A percentile compares a stretch with the other conserved stretches of the same genome.
These are phyloP conservation scores for Cytidiella melzeri DNA, from an alignment of 768 basidiomycete genomes.

Conservation along the genomic window DNA sequence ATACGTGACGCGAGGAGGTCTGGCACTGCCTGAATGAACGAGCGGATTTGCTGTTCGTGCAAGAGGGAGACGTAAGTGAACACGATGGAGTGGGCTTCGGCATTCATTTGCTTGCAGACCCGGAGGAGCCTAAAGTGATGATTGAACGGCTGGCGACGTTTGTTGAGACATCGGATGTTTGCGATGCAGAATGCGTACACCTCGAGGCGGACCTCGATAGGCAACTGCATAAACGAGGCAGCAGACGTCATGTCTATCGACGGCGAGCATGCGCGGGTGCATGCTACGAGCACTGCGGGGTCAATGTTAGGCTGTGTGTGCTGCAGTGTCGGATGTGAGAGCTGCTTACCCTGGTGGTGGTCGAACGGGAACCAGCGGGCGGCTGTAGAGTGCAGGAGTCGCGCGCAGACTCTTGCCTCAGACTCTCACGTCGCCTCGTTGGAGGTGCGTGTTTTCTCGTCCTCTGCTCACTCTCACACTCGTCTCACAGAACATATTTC, in stretches of 20 bases:
- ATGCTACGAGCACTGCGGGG: too few relatives aligned
- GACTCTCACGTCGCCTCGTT: not conserved
- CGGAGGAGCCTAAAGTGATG: conserved; percentile 28
- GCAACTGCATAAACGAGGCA: conserved; percentile 22
- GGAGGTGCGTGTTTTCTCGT: not conserved
- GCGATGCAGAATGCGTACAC: conserved; percentile 28
- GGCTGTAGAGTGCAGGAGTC: conserved; percentile 57
- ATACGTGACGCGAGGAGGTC: conserved; percentile 21
- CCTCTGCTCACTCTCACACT: not conserved
- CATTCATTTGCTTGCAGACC: conserved; percentile 25
- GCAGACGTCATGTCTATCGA: not conserved
- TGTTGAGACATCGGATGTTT: conserved; percentile 18
- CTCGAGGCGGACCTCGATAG: conserved; percentile 30
- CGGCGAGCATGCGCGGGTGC: too few relatives aligned
- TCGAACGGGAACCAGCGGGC: too few relatives aligned
- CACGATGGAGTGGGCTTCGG: conserved; percentile 26
- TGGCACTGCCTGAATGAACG: conserved; percentile 19
- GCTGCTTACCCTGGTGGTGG: too few relatives aligned
- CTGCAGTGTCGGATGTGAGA: too few relatives aligned
- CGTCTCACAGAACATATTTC: not conserved
- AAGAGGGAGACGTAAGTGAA: conserved; percentile 31
- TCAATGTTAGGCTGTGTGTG: too few relatives aligned
- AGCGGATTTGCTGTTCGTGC: conserved; percentile 32
- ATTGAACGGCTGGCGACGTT: conserved; percentile 29
- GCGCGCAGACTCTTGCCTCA: conserved; percentile 29